Conservation (phyloP, 352 stramenopile species). For the Phytopythium delawarense region DNA sequence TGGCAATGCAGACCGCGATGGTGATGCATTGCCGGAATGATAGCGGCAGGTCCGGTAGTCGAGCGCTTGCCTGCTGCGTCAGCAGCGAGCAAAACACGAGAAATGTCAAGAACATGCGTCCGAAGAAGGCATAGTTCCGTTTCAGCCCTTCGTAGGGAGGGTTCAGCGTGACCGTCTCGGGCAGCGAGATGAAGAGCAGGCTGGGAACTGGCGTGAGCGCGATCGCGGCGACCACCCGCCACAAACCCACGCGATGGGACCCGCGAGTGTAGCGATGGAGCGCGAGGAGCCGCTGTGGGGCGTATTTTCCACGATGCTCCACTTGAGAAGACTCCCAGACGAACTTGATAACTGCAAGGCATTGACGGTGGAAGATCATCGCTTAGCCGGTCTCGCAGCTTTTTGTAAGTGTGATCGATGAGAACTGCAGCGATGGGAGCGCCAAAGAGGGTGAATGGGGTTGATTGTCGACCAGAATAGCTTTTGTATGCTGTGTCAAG, state of each 20-base stretch:
- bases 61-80: conserved; percentile 14
- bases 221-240: not conserved
- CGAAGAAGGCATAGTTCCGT: conserved; percentile 17
- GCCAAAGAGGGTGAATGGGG: too few relatives aligned
- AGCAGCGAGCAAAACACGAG: conserved; percentile 14
- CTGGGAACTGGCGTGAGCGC: not conserved
- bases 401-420: too few relatives aligned
- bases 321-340: not conserved
- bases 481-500: too few relatives aligned
- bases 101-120: conserved; percentile 17
- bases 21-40: not conserved
- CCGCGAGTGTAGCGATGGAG: not conserved
- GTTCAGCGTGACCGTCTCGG: not conserved
- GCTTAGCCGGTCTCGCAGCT: too few relatives aligned
- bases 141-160: not conserved
- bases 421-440: too few relatives aligned
- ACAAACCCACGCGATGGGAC: not conserved
- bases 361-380: too few relatives aligned
- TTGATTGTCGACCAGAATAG: too few relatives aligned
- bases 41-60: conserved; percentile 7
- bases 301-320: not conserved
- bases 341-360: too few relatives aligned
- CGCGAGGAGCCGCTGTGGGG: not conserved
- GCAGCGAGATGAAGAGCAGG: not conserved
- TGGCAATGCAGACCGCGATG: not conserved